Evolutionary conservation across 495 filamentous ascomycete genomes (phyloP), one percentile per base, ranked within the genome.

Genomic region (Xylaria cubensis): DNA sequence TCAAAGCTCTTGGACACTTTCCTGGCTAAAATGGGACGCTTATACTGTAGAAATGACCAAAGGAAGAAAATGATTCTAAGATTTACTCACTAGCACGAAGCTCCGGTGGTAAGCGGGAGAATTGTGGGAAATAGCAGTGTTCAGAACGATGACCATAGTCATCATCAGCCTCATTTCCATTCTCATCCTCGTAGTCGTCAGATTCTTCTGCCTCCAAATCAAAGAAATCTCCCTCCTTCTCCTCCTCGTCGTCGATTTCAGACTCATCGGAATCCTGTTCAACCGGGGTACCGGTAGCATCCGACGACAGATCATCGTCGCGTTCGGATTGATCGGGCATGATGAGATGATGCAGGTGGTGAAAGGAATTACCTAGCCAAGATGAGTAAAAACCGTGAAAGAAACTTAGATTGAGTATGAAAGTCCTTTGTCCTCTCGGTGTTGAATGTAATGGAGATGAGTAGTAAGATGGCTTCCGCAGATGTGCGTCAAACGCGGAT

Each of bases 71-170:
- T 6, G 4, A 6, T 36, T 36, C 34, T 36, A 6, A 39, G 4
- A 39, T 6, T 7, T 39, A 39, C 36, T 39, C 36, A 39, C 36
- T 77, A 12, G 70, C 32, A 51, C 82, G 82, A 10, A 86, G 75
- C 68, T 86, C 84, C 1, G 76, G 63, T 0, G 84, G 84, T 3
- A 85, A 70, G 26, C 70, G 71, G 24, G 17, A 71, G 65, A 85
- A 85, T 39, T 83, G 81, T 0, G 80, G 81, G 67, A 85, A 84
- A n/a, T 34, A 64, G 24, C 41, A 50, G n/a, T 69, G 72, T 24
- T 70, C 61, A 12, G 51, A 62, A 12, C 63, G 24, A 0, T 68
- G 21, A 29, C 56, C 71, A 6, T 46, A 59, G 8, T 69, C 44
- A 34, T 65, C 69, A 36, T 72, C 64, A 32, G 70, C 70, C 3